These are phyloP conservation scores for Hyaloperonospora brassicae DNA, from an alignment of 352 stramenopile genomes.

Conservation along the genomic window DNA sequence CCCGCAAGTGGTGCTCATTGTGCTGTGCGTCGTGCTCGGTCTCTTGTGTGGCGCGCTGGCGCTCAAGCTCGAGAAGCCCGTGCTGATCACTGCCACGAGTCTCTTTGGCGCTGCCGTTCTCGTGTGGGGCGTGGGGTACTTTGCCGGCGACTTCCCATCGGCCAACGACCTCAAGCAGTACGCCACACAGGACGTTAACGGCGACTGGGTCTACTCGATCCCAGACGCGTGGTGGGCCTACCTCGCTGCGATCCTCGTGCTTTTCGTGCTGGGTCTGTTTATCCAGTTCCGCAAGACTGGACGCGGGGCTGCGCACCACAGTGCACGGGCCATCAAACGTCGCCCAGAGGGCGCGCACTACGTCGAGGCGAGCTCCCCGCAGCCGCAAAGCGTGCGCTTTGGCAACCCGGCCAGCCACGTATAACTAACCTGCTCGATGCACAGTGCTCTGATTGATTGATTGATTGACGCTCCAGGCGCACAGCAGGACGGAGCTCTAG, in stretches of 20 bases:
- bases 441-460: no score
- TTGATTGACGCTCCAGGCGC: no score
- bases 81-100: conserved; percentile 47
- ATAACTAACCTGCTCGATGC: conserved; percentile 7
- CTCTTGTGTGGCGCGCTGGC: conserved; percentile 33
- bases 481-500: no score
- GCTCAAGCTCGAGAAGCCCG: conserved; percentile 45
- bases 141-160: conserved; percentile 47
- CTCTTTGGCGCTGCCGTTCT: conserved; percentile 39
- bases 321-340: conserved; percentile 17
- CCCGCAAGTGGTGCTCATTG: conserved; percentile 38
- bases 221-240: conserved; percentile 57
- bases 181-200: conserved; percentile 26
- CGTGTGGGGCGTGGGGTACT: conserved; percentile 59
- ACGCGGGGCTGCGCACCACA: conserved; percentile 26
- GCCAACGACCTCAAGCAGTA: conserved; percentile 45
- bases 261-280: conserved; percentile 42
- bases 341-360: conserved; percentile 25
- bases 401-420: conserved; percentile 30
- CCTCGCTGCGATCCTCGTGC: conserved; percentile 39
- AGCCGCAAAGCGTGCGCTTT: conserved; percentile 16
- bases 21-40: conserved; percentile 35
- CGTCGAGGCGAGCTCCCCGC: conserved; percentile 23
- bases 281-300: conserved; percentile 61
- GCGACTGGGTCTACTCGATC: conserved; percentile 47